phyloP scores from a whole-genome alignment of 768 basidiomycete genomes.

The Strobilomyces echinocephalus region DNA sequence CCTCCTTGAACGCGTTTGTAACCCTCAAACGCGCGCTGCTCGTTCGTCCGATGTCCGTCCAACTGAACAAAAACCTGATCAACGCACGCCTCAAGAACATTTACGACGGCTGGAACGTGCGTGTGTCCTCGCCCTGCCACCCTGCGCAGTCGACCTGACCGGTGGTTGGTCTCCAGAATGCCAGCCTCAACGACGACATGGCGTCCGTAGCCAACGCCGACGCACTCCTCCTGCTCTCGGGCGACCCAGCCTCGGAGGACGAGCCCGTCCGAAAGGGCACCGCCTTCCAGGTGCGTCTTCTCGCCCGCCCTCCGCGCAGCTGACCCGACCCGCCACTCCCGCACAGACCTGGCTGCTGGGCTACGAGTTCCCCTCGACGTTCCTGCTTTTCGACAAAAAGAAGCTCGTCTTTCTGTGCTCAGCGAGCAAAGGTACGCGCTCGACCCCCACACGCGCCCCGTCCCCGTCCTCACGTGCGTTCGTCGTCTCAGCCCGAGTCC shows the following conservation, averaged over 20 bases:
- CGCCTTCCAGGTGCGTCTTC: constrained; percentile 72
- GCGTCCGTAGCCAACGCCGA: constrained; percentile 63
- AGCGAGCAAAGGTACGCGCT: constrained; percentile 71
- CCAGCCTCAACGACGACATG: constrained; percentile 66
- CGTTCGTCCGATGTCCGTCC: constrained; percentile 53
- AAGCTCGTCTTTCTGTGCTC: constrained; percentile 80
- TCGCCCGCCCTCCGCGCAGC: background rate
- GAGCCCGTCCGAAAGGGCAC: constrained; percentile 88
- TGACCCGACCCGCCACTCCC: constrained; percentile 4
- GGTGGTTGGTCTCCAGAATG: constrained; percentile 49
- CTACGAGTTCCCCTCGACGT: constrained; percentile 94
- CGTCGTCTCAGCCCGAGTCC: constrained; percentile 68
- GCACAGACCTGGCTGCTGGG: constrained; percentile 91
- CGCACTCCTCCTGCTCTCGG: constrained; percentile 66
- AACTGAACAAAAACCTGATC: constrained; percentile 63
- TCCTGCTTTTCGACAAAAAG: constrained; percentile 77
- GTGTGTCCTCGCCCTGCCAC: constrained; percentile 20
- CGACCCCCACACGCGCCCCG: background rate
- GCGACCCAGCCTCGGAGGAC: constrained; percentile 80
- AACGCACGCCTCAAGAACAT: constrained; percentile 53
- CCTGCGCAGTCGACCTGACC: constrained; percentile 7
- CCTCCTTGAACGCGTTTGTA: constrained; percentile 25
- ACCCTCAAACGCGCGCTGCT: constrained; percentile 6
- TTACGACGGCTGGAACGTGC: constrained; percentile 60
- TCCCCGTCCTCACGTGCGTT: constrained; percentile 10